Evolutionary conservation across 306 rosid species (phyloP), one percentile per base, ranked within the genome.

Genomic region (Vigna trinervia): DNA sequence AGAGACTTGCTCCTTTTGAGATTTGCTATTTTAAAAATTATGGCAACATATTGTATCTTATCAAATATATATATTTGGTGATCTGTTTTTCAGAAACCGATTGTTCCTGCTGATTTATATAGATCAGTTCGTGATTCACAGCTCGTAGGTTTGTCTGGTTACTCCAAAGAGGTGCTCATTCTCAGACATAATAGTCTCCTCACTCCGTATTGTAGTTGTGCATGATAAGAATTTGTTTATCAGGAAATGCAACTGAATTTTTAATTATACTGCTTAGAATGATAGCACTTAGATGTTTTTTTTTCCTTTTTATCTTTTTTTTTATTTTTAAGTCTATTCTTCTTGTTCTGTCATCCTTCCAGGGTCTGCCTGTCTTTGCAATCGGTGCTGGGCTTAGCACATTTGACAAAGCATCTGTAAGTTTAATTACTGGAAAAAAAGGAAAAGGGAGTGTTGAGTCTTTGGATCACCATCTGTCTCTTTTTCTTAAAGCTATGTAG

Each of bases 361-460:
- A 90, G 98, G 98, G 98, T 56, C 79, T 92, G 70, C 98, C 97
- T 30, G 92, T 95, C 86, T 90, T 88, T 87, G 93, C 97, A 76
- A 62, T 90, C 58, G 93, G 97, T 48, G 92, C 73, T 53, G 98
- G 97, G 56, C 90, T 88, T 62, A 87, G 97, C 83, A 89, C 98
- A 82, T 92, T 82, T 68, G 97, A 95, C 82, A 95, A 89, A 85
- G 98, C 98, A 30, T 92, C 98, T n/a, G 98, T 95, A 84, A 87
- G 98, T 89, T 56, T 52, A 73, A 32, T 75, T 46, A 69, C 73
- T 43, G 52, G 45, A 38, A 57, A 69, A 38, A 69, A 78, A 62
- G 26, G 57, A 48, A 77, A 60, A 69, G 20, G 14, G 14, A 19
- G 0, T 14, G 5, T 8, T 62, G 54, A 34, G 54, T 68, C 43